Percentiles rank a stretch among this genome's conserved stretches.
These are phyloP conservation scores for Hemerocallis citrina DNA, from an alignment of 106 monocot genomes.

Conservation along the genomic window DNA sequence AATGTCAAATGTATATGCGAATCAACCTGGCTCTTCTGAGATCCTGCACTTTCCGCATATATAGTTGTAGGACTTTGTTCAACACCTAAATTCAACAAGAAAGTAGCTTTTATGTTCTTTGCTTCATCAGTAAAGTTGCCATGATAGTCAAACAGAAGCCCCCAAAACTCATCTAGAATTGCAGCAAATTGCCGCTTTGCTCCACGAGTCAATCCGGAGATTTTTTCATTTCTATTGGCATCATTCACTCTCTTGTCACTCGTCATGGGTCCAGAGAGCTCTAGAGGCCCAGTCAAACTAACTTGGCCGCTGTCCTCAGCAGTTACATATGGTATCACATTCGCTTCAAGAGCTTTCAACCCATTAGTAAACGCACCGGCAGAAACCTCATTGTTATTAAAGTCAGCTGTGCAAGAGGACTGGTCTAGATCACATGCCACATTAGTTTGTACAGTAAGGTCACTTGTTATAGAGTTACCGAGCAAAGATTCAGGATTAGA, in stretches of 20 bases:
- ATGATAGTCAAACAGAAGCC: slow-evolving; percentile 84
- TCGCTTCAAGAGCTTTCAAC: slow-evolving; percentile 3
- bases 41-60: slow-evolving; percentile 11
- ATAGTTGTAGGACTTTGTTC: slow-evolving; percentile 21
- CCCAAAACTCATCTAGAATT: slow-evolving; percentile 94
- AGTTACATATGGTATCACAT: slow-evolving; percentile 5
- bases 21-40: slow-evolving; percentile 10
- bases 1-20: too few relatives aligned
- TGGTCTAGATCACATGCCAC: not conserved
- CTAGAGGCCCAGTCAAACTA: slow-evolving; percentile 2
- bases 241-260: slow-evolving; percentile 21
- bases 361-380: not conserved
- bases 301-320: slow-evolving; percentile 19
- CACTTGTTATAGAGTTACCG: not conserved
- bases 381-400: not conserved
- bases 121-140: slow-evolving; percentile 81
- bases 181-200: slow-evolving; percentile 61
- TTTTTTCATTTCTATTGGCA: slow-evolving; percentile 38
- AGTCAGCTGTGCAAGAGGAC: not conserved
- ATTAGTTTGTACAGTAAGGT: not conserved
- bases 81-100: slow-evolving; percentile 55
- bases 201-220: slow-evolving; percentile 74
- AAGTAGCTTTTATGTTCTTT: slow-evolving; percentile 33
- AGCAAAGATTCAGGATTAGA: not conserved
- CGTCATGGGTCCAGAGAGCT: slow-evolving; percentile 9